Evolutionary conservation across 306 rosid species (phyloP).

Genomic region (Rosa rugosa): DNA sequence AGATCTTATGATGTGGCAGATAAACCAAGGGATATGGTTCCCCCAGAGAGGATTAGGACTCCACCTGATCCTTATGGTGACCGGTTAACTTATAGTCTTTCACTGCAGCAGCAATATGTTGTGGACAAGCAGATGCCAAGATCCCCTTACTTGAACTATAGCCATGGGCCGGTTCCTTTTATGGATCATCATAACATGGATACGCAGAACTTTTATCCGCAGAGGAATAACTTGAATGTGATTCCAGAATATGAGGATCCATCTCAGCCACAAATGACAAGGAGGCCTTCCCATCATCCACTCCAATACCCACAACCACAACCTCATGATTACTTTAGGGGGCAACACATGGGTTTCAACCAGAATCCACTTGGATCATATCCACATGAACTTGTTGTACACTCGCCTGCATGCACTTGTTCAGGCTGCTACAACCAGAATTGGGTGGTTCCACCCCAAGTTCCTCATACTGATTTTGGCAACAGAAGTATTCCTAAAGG

Average conservation of each 20-base stretch:
- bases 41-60: conserved; percentile 31
- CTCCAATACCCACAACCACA: conserved; percentile 23
- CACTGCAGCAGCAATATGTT: conserved; percentile 33
- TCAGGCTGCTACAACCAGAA: conserved; percentile 32
- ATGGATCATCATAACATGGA: conserved; percentile 27
- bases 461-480: conserved; percentile 9
- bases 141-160: conserved; percentile 19
- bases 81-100: conserved; percentile 22
- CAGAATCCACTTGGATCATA: conserved; percentile 23
- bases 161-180: conserved; percentile 20
- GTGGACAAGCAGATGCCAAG: conserved; percentile 24
- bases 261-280: conserved; percentile 28
- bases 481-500: conserved; percentile 28
- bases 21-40: conserved; percentile 27
- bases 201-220: conserved; percentile 29
- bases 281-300: conserved; percentile 29
- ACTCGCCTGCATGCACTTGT: conserved; percentile 38
- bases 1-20: conserved; percentile 33
- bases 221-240: conserved; percentile 25
- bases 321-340: conserved; percentile 26
- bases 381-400: conserved; percentile 27
- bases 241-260: conserved; percentile 32
- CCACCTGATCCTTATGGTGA: conserved; percentile 28
- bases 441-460: conserved; percentile 22
- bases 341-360: conserved; percentile 15